These are phyloP conservation scores for Monilinia fructicola DNA, from an alignment of 2,329 filamentous ascomycete species.

Conservation along the genomic window DNA sequence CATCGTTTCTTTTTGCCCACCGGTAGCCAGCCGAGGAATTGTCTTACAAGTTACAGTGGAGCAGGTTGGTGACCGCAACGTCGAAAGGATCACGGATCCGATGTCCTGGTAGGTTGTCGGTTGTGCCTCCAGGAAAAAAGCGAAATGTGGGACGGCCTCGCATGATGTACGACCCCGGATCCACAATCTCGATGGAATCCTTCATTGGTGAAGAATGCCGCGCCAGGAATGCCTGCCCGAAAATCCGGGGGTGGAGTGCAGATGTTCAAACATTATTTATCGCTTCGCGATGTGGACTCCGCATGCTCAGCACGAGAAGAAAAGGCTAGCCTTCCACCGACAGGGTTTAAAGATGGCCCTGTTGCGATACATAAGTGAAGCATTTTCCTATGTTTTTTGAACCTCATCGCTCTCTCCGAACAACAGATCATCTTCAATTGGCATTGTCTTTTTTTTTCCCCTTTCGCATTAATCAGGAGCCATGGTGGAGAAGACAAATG, in stretches of 20 bases:
- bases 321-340: constrained; percentile 5
- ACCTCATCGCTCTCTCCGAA: background rate
- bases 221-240: constrained; percentile 20
- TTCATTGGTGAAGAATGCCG: constrained; percentile 6
- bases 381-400: constrained; percentile 8
- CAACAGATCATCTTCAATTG: constrained; percentile 1
- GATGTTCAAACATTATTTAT: background rate
- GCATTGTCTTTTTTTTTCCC: background rate
- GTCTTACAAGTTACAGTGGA: no score
- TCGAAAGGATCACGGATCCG: background rate
- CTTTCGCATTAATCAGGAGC: background rate
- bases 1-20: background rate
- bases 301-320: constrained; percentile 13
- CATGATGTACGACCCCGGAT: constrained; percentile 7
- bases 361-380: constrained; percentile 17
- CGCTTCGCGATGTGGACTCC: background rate
- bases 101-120: background rate
- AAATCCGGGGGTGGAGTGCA: constrained; percentile 21
- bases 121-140: no score
- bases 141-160: background rate
- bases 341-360: background rate
- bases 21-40: background rate
- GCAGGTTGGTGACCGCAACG: background rate
- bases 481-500: constrained; percentile 13
- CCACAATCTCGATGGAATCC: constrained; percentile 7